phyloP scores from a whole-genome alignment of 75 land plant genomes.

The Adiantum capillusveneris region DNA sequence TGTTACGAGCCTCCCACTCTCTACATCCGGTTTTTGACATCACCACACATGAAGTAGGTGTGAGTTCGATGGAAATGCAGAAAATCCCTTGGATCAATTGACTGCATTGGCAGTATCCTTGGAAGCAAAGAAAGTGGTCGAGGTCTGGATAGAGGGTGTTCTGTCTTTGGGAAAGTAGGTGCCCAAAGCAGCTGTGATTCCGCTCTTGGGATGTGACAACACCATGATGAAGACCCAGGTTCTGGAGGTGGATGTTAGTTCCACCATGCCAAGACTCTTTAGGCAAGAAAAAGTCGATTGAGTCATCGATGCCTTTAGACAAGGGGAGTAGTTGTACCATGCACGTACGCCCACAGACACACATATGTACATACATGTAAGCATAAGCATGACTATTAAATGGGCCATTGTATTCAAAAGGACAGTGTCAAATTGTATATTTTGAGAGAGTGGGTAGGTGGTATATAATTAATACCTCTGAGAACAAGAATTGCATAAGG shows the following conservation, averaged over 20 bases:
- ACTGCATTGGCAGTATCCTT: slow-evolving; percentile 18
- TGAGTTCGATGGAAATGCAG: slow-evolving; percentile 19
- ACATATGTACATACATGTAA: too few relatives aligned
- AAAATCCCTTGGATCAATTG: slow-evolving; percentile 39
- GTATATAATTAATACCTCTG: too few relatives aligned
- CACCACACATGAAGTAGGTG: slow-evolving; percentile 59
- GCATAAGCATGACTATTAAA: too few relatives aligned
- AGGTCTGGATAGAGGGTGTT: slow-evolving; percentile 50
- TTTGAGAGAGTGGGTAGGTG: too few relatives aligned
- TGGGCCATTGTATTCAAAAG: too few relatives aligned
- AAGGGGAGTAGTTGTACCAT: slow-evolving; percentile 17
- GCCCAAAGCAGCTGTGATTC: slow-evolving; percentile 29
- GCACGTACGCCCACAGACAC: too few relatives aligned
- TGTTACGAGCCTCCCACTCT: slow-evolving; percentile 50
- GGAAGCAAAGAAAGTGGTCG: slow-evolving; percentile 35
- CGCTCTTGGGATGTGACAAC: slow-evolving; percentile 43
- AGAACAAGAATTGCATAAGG: too few relatives aligned
- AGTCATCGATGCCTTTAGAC: slow-evolving; percentile 32
- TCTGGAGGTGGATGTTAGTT: slow-evolving; percentile 60
- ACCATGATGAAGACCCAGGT: slow-evolving; percentile 40
- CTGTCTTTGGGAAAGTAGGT: slow-evolving; percentile 19
- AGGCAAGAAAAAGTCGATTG: slow-evolving; percentile 42
- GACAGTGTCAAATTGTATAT: too few relatives aligned
- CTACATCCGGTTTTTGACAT: slow-evolving; percentile 39
- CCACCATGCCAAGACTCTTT: slow-evolving; percentile 69